Evolutionary conservation across 2,329 filamentous ascomycete species (phyloP).

Genomic region (Apiospora hydei): DNA sequence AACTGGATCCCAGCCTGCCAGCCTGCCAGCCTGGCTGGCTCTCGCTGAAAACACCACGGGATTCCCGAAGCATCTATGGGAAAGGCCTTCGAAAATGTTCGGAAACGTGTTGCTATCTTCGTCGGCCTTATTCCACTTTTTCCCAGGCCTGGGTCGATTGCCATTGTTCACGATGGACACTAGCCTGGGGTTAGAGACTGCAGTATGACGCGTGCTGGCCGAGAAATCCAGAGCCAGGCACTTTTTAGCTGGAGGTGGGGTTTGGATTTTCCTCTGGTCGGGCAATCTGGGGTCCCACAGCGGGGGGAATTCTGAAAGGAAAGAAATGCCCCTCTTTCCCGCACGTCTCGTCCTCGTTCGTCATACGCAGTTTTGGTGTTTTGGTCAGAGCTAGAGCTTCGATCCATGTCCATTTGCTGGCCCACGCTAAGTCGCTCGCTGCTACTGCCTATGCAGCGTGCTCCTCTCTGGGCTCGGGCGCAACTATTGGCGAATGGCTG

Average conservation of each 20-base stretch:
- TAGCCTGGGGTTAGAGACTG: neutral
- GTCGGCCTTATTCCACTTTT: neutral
- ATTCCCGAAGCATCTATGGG: conserved; percentile 12
- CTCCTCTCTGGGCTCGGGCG: neutral
- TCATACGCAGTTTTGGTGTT: neutral
- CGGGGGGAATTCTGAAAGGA: neutral
- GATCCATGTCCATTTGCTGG: conserved; percentile 2
- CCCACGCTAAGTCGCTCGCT: neutral
- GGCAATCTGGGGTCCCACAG: conserved; percentile 3
- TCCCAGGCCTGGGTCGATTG: neutral
- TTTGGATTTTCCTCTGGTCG: neutral
- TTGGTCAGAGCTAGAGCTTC: neutral
- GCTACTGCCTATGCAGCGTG: neutral
- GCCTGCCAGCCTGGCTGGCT: neutral
- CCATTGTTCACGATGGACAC: neutral
- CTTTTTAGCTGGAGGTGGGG: conserved; percentile 7
- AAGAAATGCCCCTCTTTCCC: conserved; percentile 3
- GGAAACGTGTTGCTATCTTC: neutral
- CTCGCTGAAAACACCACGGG: neutral
- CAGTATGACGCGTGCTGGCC: conserved; percentile 4
- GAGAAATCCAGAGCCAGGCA: neutral
- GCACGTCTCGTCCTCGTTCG: neutral
- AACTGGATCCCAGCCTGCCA: neutral
- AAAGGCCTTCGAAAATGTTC: neutral
- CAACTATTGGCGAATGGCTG: conserved; percentile 15